A percentile compares a stretch with the other conserved stretches of the same genome.
Evolutionary conservation across 1,139 yeast species (phyloP).

Genomic region (Saccharomycopsis hybrid): DNA sequence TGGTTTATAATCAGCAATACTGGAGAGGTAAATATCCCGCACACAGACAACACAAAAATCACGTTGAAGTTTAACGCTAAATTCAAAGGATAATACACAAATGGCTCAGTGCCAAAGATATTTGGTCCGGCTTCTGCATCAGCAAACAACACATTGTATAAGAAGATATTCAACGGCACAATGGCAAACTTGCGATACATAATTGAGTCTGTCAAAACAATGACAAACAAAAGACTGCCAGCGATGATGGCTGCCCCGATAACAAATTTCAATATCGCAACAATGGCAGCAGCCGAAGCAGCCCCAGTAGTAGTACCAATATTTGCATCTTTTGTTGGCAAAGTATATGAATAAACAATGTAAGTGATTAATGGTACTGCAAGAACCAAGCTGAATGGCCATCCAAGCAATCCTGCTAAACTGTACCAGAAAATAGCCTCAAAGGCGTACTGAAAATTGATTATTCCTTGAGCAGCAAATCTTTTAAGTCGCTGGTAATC

Average conservation of each 20-base stretch:
- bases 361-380: constrained; percentile 52
- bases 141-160: constrained; percentile 75
- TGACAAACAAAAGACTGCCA: constrained; percentile 30
- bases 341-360: constrained; percentile 22
- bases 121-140: constrained; percentile 74
- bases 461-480: too few relatives aligned
- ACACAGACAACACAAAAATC: constrained; percentile 40
- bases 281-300: constrained; percentile 27
- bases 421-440: constrained; percentile 45
- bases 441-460: constrained; percentile 15
- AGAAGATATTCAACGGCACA: constrained; percentile 77
- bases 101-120: constrained; percentile 87
- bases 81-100: constrained; percentile 64
- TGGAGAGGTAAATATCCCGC: constrained; percentile 34
- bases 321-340: neutral
- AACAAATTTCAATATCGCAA: constrained; percentile 22
- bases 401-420: constrained; percentile 74
- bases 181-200: constrained; percentile 57
- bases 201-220: constrained; percentile 52
- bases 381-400: constrained; percentile 81
- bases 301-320: constrained; percentile 27
- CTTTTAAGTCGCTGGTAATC: too few relatives aligned
- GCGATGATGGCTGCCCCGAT: constrained; percentile 31
- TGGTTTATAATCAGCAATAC: constrained; percentile 4
- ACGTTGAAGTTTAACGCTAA: constrained; percentile 68